Base-by-base conservation (phyloP, 306 rosid species). In the Herpetospermum pedunculosum region DNA sequence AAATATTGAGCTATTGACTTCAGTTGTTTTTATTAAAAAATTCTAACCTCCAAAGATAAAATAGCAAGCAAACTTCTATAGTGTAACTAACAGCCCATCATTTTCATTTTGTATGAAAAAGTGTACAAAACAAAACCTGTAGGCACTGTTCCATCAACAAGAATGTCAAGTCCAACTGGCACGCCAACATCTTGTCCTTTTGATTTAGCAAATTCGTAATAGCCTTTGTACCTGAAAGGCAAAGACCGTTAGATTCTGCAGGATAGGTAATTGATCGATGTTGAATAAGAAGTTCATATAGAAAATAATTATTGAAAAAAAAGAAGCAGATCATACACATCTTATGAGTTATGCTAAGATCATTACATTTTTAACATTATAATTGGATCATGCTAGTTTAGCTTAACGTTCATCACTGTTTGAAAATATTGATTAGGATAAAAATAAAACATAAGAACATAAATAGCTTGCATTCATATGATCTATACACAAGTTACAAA, bases 111-210 rank as follows among this genome's bases (percentile, higher is more conserved):
- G 10, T 40, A 2, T 29, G 18, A 25, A 29, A 57, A 72, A 12
- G 60, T 12, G 19, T 14, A 62, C 69, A 76, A 26, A 44, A 77
- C 44, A 77, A 12, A 69, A 91, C 99, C 97, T 84, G 97, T 87
- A 1, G 97, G 99, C 69, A 94, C 99, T 14, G 84, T 86, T 83
- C 99, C 99, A 77, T 94, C 97, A 77, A 94, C 79, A 76, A 94
- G 72, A 80, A 94, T 81, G 72, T 94, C 99, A 40, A 94, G 96
- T 76, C 97, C 99, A 82, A 89, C 92, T 8, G 91, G 88, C 65
- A 26, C 40, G 13, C 87, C 87, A 49, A 87, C 81, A 85, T 88
- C 59, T 71, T 84, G 79, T 68, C 92, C 95, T 80, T 89, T 87
- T 64, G 80, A 80, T 77, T 83, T 87, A 52, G 88, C 87, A 43